Percentiles rank a stretch among this genome's conserved stretches.
Evolutionary conservation across 257 asterid species (phyloP).

Genomic region (Nicotiana sylvestris): DNA sequence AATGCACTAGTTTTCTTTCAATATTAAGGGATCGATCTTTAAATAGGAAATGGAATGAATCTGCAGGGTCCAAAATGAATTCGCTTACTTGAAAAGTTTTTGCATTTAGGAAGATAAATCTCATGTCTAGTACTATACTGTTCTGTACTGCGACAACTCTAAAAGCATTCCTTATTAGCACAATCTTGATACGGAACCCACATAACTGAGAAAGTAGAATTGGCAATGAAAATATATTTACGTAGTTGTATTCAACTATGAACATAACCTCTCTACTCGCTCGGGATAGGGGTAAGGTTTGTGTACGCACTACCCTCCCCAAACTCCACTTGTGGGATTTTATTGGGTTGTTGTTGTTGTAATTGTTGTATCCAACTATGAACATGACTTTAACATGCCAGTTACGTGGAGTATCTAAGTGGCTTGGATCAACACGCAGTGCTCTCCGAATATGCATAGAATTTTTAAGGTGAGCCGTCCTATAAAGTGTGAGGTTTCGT

Average conservation of each 20-base stretch:
- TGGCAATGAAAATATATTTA: not conserved
- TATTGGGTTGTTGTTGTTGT: too few relatives aligned
- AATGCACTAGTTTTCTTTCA: not conserved
- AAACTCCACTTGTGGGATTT: too few relatives aligned
- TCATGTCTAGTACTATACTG: not conserved
- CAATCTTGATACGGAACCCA: not conserved
- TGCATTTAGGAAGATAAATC: not conserved
- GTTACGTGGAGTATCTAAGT: not conserved
- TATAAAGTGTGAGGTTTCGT: not conserved
- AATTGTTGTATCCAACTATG: not conserved
- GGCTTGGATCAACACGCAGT: not conserved
- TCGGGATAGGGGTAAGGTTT: too few relatives aligned
- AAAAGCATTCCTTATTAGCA: not conserved
- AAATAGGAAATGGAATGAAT: not conserved
- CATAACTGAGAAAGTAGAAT: not conserved
- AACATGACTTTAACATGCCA: not conserved
- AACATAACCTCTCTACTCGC: not conserved
- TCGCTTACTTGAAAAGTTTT: not conserved
- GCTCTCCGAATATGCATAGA: not conserved
- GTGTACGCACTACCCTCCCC: too few relatives aligned
- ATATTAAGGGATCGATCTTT: not conserved
- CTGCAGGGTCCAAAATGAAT: not conserved
- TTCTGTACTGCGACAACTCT: not conserved
- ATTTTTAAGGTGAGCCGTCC: not conserved
- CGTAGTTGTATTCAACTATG: not conserved